Conservation (phyloP, 306 rosid species). For the Leucaena leucocephala region DNA sequence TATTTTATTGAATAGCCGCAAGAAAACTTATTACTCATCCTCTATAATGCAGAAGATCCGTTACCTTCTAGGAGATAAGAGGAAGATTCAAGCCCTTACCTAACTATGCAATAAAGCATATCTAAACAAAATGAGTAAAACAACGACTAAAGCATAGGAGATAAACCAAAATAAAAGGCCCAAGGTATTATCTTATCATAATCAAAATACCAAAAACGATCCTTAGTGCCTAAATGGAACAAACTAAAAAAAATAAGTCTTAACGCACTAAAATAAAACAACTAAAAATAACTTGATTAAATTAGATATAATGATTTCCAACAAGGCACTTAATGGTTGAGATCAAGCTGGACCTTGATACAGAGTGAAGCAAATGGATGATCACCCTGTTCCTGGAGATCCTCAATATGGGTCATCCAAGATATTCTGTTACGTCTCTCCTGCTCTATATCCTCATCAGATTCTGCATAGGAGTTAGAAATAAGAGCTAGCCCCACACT, state of each 20-base stretch:
- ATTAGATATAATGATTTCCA: background rate
- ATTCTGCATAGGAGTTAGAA: conserved; percentile 49
- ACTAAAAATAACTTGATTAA: background rate
- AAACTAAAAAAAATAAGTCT: background rate
- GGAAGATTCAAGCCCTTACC: background rate
- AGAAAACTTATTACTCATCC: background rate
- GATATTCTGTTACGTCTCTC: conserved; percentile 69
- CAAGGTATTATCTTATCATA: background rate
- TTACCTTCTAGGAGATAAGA: background rate
- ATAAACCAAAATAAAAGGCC: background rate
- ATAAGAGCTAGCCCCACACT: conserved; percentile 35
- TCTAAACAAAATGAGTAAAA: no score
- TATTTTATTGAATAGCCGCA: background rate
- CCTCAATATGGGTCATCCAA: conserved; percentile 83
- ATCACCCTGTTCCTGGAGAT: conserved; percentile 71
- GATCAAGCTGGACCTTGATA: conserved; percentile 73
- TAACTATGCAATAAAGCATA: background rate
- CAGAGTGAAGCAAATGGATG: conserved; percentile 78
- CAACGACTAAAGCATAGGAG: background rate
- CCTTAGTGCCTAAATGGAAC: background rate
- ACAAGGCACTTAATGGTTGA: conserved; percentile 17
- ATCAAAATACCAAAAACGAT: background rate
- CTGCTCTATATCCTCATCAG: conserved; percentile 56
- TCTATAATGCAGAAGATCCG: background rate
- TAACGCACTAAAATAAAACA: background rate